Evolutionary conservation across 768 basidiomycete genomes (phyloP), one percentile per base, ranked within the genome.

Genomic region (Hygrophorus russula): DNA sequence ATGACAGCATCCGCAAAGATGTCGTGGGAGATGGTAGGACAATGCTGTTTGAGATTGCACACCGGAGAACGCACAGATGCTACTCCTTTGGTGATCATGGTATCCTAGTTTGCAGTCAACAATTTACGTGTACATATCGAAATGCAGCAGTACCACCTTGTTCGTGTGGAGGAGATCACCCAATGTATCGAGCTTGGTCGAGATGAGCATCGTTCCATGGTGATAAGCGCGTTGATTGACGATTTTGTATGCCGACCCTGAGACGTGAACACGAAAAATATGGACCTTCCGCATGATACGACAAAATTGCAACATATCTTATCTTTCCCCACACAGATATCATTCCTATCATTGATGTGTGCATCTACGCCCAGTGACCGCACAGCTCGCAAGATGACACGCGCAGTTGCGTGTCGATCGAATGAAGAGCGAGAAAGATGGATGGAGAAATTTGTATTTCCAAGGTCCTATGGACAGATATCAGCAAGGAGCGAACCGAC

Each of bases 131-230:
- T 18, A 36, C 45, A 33, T n/a, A 24, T 3, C 17, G 43, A 33
- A 37, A 29, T 5, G 37, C 33, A 33, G 33, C 39, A 67, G 42
- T 46, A 85, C 88, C 65, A 85, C 88, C 65, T 85, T 83, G 42
- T 73, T 64, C 0, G 71, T 68, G 10, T 40, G 46, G 39, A 98
- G 66, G 8, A 90, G 61, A 48, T 83, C 75, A 0, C 87, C 83
- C 6, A 99, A 65, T 5, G 74, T 70, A 28, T 73, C 67, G 20
- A 97, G 70, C 36, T 71, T 64, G 2, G 91, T 90, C 6, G 87
- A 82, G 15, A 98, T 84, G 19, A 99, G 75, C 96, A 99, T 99
- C 12, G 96, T 99, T 0, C 96, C 96, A 53, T 99, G 96, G 53
- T 98, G 94, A 63, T 97, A 98, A 5, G 92, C 91, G 20, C 96